These are phyloP conservation scores for Kentomonas sorsogonicus DNA, from an alignment of 208 protist species.

Conservation along the genomic window DNA sequence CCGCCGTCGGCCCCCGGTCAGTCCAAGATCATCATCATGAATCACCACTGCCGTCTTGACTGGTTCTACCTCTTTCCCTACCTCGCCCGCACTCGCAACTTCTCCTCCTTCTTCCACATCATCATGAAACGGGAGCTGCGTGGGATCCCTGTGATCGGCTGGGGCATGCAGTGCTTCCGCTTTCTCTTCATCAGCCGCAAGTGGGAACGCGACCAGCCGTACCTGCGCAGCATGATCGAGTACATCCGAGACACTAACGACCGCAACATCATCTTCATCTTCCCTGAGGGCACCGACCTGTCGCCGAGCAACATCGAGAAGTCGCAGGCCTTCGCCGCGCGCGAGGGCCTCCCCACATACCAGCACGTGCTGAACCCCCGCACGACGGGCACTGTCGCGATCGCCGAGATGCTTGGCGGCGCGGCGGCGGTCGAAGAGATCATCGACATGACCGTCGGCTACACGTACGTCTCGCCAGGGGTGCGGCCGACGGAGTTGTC, in stretches of 20 bases:
- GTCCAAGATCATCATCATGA: slow-evolving; percentile 80
- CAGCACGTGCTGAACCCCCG: slow-evolving; percentile 79
- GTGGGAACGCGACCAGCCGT: slow-evolving; percentile 65
- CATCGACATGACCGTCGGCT: slow-evolving; percentile 82
- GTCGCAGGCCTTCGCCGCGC: slow-evolving; percentile 51
- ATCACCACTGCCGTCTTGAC: slow-evolving; percentile 82
- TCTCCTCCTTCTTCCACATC: slow-evolving; percentile 42
- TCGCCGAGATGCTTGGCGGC: slow-evolving; percentile 68
- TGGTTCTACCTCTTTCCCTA: slow-evolving; percentile 57
- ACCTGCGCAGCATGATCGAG: slow-evolving; percentile 49
- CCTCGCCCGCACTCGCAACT: slow-evolving; percentile 18
- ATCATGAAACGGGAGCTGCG: slow-evolving; percentile 61
- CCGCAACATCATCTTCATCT: slow-evolving; percentile 54
- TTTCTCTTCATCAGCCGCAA: slow-evolving; percentile 82
- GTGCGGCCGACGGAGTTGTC: slow-evolving; percentile 60
- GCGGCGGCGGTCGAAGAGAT: slow-evolving; percentile 67
- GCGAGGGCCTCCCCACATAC: slow-evolving; percentile 51
- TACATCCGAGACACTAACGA: slow-evolving; percentile 34
- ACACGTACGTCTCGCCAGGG: slow-evolving; percentile 53
- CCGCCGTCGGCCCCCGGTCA: slow-evolving; percentile 44
- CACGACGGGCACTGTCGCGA: slow-evolving; percentile 56
- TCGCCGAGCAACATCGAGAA: slow-evolving; percentile 57
- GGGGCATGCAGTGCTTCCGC: slow-evolving; percentile 72
- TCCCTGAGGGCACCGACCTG: slow-evolving; percentile 85
- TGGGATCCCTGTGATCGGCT: slow-evolving; percentile 60